A percentile compares a stretch with the other conserved stretches of the same genome.
Conservation (phyloP, 345 rosid species). For the Linum trigynum region DNA sequence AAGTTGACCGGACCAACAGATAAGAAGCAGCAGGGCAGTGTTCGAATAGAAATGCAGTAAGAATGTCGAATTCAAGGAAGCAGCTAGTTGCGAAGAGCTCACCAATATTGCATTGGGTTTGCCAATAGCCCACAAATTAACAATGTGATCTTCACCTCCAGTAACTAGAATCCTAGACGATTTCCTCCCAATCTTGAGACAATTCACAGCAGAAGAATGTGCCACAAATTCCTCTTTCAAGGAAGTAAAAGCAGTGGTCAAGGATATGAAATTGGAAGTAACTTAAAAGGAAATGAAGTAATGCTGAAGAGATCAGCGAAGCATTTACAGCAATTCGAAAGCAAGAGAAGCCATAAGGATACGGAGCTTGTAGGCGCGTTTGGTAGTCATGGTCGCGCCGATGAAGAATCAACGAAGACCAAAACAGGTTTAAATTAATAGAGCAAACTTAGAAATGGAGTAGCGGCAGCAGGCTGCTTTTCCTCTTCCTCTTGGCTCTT, state of each 20-base stretch:
- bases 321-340: neutral
- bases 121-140: constrained; percentile 99
- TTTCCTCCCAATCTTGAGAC: constrained; percentile 95
- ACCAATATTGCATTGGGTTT: constrained; percentile 98
- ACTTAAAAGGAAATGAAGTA: constrained; percentile 8
- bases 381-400: constrained; percentile 58
- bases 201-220: constrained; percentile 82
- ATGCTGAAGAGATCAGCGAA: constrained; percentile 2
- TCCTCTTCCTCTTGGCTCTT: neutral
- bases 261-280: constrained; percentile 27
- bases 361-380: constrained; percentile 99
- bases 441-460: neutral
- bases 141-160: constrained; percentile 98
- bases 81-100: constrained; percentile 31
- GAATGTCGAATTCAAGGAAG: no score
- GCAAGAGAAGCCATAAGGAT: constrained; percentile 35
- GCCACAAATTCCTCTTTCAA: constrained; percentile 96
- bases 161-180: constrained; percentile 91
- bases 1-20: neutral
- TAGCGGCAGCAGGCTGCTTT: neutral
- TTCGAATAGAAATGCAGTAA: no score
- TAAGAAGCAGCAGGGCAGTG: no score
- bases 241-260: constrained; percentile 27
- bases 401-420: neutral
- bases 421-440: neutral